phyloP scores from a whole-genome alignment of 1,284 basidiomycete genomes.

The Exobasidium rhododendri region DNA sequence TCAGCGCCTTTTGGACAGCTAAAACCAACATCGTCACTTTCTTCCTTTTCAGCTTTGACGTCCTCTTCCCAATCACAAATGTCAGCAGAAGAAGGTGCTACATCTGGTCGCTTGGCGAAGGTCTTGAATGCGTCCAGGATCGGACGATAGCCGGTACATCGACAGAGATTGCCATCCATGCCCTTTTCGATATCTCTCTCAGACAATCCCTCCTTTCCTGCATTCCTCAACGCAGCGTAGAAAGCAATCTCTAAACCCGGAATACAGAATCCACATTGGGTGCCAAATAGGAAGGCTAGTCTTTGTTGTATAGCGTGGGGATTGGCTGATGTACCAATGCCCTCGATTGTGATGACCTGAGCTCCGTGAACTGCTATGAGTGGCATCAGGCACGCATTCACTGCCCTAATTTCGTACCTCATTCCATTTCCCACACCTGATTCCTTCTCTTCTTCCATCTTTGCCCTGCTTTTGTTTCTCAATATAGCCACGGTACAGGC shows the following conservation, averaged over 20 bases:
- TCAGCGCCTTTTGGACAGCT: slow-evolving; percentile 36
- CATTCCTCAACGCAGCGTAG: slow-evolving; percentile 54
- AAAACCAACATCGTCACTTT: slow-evolving; percentile 1
- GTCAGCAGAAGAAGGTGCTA: not conserved
- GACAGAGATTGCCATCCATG: slow-evolving; percentile 56
- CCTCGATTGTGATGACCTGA: slow-evolving; percentile 49
- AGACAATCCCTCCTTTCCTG: slow-evolving; percentile 36
- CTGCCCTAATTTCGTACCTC: slow-evolving; percentile 48
- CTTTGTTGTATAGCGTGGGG: slow-evolving; percentile 56
- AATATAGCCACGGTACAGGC: slow-evolving; percentile 53
- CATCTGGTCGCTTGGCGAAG: slow-evolving; percentile 23
- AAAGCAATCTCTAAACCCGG: slow-evolving; percentile 55
- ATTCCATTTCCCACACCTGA: slow-evolving; percentile 18
- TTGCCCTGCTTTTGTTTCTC: not conserved
- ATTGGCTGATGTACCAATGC: slow-evolving; percentile 49
- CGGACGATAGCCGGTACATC: slow-evolving; percentile 47
- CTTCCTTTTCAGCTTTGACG: not conserved
- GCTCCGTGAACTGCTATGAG: slow-evolving; percentile 52
- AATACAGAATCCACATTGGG: slow-evolving; percentile 54
- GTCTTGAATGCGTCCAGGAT: slow-evolving; percentile 47
- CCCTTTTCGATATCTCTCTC: slow-evolving; percentile 53
- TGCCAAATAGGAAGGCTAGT: slow-evolving; percentile 51
- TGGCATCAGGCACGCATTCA: slow-evolving; percentile 56
- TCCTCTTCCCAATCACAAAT: slow-evolving; percentile 3
- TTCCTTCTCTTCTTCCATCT: not conserved